Evolutionary conservation across 2,329 filamentous ascomycete species (phyloP), one percentile per base, ranked within the genome.

Genomic region (Lasiodiplodia theobromae): DNA sequence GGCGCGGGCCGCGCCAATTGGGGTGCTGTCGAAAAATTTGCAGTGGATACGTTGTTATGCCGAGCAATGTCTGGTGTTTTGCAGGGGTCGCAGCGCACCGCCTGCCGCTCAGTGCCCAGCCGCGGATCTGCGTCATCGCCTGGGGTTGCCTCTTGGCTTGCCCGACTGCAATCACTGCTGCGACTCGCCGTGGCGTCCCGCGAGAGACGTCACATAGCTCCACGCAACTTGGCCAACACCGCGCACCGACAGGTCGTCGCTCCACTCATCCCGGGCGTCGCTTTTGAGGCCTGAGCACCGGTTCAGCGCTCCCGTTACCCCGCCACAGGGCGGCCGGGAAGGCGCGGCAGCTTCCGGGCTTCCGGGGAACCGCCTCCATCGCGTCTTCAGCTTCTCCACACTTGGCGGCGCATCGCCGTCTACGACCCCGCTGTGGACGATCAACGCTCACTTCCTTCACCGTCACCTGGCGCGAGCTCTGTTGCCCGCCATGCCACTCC

Each of bases 401-500:
- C 47, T 64, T 49, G 51, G 7, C 60, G 18, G 40, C 38, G 58
- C 58, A 51, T 51, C 58, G 34, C 25, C 44, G 51, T 23, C 40
- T 51, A 40, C 25, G 23, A 18, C 37, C 56, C 56, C 38, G 37
- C 54, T 51, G 60, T 38, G 60, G 44, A 34, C 31, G 16, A 21
- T 21, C 14, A 31, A 10, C 16, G 5, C 31, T 38, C 25, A 63
- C n/a, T 18, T 34, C 5, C 58, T 5, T 18, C 25, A 10, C 23
- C 58, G 14, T 10, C 57, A 31, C 21, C 11, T 25, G 40, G 14
- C 34, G 16, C 40, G 18, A 14, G 28, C n/a, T 52, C 53, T 54
- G 65, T 14, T 16, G 14, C 12, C 52, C 71, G 66, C 23, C 21
- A 78, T 78, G 76, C 67, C 73, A 38, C 68, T 72, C 68, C 70